phyloP scores from a whole-genome alignment of 768 basidiomycete genomes.

The Coprinellus micaceus region DNA sequence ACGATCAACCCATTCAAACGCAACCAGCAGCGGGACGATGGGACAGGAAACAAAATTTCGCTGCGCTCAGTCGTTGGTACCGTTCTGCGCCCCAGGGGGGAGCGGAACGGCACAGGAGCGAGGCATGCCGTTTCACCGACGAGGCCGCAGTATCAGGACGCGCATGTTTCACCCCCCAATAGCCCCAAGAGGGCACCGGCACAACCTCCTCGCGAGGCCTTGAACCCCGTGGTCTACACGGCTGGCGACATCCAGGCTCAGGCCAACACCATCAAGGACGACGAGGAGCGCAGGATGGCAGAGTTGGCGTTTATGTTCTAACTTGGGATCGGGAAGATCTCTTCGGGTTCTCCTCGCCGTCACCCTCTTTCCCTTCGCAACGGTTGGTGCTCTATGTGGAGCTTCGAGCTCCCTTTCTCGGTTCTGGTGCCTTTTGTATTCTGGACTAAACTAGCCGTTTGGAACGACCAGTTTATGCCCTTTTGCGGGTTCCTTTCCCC shows the following conservation, averaged over 20 bases:
- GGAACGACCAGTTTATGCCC: no score
- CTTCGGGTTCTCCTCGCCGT: no score
- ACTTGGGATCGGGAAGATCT: background rate
- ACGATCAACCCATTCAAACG: slow-evolving; percentile 39
- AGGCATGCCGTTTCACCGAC: slow-evolving; percentile 38
- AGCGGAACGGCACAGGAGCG: slow-evolving; percentile 16
- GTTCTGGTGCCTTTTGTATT: no score
- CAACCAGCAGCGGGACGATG: slow-evolving; percentile 12
- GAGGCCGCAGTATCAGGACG: background rate
- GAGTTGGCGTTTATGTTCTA: slow-evolving; percentile 64
- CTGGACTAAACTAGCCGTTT: no score
- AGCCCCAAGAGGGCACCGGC: background rate
- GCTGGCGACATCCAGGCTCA: slow-evolving; percentile 53
- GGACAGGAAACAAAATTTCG: background rate
- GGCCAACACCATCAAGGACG: slow-evolving; percentile 56
- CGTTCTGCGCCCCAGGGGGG: slow-evolving; percentile 22
- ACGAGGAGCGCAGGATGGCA: slow-evolving; percentile 64
- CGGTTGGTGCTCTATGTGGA: no score
- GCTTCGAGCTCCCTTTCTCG: no score
- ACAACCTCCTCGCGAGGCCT: slow-evolving; percentile 29
- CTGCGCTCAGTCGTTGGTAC: slow-evolving; percentile 40
- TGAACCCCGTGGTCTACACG: slow-evolving; percentile 59
- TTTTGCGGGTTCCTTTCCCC: no score
- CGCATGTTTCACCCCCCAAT: background rate
- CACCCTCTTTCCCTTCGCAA: no score